A percentile compares a stretch with the other conserved stretches of the same genome.
These are phyloP conservation scores for Nidula microcarpa DNA, from an alignment of 768 basidiomycete species.

Conservation along the genomic window DNA sequence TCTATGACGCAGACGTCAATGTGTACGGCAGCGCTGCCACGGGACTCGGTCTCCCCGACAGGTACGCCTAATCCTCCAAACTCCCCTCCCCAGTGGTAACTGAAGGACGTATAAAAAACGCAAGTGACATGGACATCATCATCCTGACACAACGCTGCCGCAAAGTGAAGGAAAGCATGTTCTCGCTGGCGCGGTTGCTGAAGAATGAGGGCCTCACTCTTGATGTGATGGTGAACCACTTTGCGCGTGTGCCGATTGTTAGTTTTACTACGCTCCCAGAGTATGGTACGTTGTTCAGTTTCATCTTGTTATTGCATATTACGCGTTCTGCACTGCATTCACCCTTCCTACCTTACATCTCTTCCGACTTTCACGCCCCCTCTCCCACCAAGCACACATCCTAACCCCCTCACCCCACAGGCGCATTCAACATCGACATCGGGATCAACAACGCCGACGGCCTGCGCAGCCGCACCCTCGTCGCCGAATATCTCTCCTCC, in stretches of 20 bases:
- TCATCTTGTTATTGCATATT: background rate
- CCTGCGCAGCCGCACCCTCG: constrained; percentile 43
- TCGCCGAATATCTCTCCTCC: constrained; percentile 47
- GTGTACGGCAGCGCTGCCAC: constrained; percentile 64
- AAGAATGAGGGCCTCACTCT: constrained; percentile 38
- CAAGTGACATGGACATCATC: constrained; percentile 37
- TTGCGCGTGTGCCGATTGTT: constrained; percentile 56
- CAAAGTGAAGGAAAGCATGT: constrained; percentile 38
- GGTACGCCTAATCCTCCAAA: constrained; percentile 32
- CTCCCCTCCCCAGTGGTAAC: no score
- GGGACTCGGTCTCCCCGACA: constrained; percentile 56
- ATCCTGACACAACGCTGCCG: constrained; percentile 25
- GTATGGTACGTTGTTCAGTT: constrained; percentile 23
- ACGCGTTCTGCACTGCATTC: no score
- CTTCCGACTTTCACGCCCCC: no score
- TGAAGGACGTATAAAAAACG: no score
- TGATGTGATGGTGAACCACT: constrained; percentile 22
- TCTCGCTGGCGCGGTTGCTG: constrained; percentile 45
- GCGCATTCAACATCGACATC: constrained; percentile 60
- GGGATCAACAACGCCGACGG: constrained; percentile 64
- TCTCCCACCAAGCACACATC: no score
- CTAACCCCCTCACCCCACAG: constrained; percentile 20
- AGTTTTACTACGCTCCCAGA: constrained; percentile 46
- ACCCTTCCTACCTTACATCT: no score
- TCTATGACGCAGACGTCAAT: constrained; percentile 41